Conservation (phyloP, 176 grass and related monocot genomes). For the Oryza nivara region DNA sequence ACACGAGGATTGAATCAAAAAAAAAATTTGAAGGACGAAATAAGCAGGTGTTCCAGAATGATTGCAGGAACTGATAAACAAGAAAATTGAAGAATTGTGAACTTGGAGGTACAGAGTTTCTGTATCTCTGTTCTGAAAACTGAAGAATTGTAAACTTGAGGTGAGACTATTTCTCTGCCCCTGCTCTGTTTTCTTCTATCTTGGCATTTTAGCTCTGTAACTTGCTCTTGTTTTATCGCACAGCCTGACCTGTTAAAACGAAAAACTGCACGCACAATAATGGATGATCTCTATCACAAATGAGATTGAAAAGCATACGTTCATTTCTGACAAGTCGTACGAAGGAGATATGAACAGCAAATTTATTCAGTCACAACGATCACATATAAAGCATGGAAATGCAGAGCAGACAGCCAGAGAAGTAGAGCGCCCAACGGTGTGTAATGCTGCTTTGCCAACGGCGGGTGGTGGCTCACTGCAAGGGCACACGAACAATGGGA, state of each 20-base stretch:
- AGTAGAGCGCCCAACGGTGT: no score
- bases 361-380: not conserved
- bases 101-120: not conserved
- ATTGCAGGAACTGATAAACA: no score
- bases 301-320: not conserved
- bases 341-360: not conserved
- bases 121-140: not conserved
- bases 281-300: not conserved
- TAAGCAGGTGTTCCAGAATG: no score
- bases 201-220: not conserved
- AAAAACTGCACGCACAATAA: not conserved
- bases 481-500: not conserved
- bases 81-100: no score
- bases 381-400: not conserved
- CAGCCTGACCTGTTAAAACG: not conserved
- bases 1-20: no score
- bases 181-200: not conserved
- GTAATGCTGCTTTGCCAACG: no score
- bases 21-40: no score
- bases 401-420: no score
- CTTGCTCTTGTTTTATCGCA: not conserved
- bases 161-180: not conserved
- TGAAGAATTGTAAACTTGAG: not conserved
- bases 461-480: not conserved
- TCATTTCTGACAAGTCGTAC: not conserved